These are phyloP conservation scores for Lasiosphaeris hirsuta DNA, from an alignment of 495 filamentous ascomycete species.

Conservation along the genomic window DNA sequence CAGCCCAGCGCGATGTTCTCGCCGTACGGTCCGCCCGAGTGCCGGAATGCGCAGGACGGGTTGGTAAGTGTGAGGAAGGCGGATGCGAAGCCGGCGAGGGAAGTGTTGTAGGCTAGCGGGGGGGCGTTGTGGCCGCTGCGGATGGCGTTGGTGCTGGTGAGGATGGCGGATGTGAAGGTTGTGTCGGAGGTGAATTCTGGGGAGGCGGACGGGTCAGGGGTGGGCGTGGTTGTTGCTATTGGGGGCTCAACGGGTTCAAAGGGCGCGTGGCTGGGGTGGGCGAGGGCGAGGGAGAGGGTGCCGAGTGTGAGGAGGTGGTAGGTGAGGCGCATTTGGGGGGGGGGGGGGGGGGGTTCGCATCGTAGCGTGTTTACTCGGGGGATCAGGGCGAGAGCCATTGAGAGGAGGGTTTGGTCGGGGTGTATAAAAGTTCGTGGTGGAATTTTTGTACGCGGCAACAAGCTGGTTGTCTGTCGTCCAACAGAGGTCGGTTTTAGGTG, in stretches of 20 bases:
- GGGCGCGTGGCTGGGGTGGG: constrained; percentile 5
- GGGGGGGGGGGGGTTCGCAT: not conserved
- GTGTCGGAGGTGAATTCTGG: constrained; percentile 45
- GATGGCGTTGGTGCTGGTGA: constrained; percentile 67
- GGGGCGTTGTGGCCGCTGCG: constrained; percentile 61
- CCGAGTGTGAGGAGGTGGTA: not conserved
- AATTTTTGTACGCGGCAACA: not conserved
- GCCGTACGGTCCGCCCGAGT: constrained; percentile 66
- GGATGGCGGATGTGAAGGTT: constrained; percentile 54
- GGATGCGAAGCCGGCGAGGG: constrained; percentile 53
- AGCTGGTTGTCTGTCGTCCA: not conserved
- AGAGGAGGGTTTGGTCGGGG: not conserved
- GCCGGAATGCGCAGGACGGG: constrained; percentile 55
- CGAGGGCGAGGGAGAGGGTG: not conserved
- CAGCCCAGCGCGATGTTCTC: constrained; percentile 77
- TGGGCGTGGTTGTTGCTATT: constrained; percentile 25
- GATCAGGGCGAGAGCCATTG: not conserved
- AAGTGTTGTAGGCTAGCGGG: constrained; percentile 62
- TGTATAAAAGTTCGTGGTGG: not conserved
- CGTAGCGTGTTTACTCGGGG: not conserved
- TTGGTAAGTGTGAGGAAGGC: constrained; percentile 24
- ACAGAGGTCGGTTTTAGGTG: constrained; percentile 16
- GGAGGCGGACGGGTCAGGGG: constrained; percentile 30
- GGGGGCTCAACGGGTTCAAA: not conserved
- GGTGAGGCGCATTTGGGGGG: not conserved